Conservation (phyloP, 768 basidiomycete species). For the Boletellus ananiceps region DNA sequence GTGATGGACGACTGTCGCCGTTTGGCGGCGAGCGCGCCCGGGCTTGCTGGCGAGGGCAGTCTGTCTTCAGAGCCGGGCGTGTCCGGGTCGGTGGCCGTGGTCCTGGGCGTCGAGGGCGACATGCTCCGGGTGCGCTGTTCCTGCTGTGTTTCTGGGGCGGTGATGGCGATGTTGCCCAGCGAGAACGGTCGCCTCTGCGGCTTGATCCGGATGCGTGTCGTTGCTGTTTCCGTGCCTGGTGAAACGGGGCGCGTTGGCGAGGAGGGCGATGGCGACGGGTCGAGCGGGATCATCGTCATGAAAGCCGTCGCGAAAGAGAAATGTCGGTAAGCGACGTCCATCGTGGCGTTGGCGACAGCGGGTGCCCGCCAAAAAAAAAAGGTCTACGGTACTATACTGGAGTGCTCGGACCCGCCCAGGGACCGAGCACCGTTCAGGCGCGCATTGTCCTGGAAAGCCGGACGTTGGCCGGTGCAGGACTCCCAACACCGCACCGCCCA, state of each 20-base stretch:
- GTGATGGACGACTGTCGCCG: conserved; percentile 28
- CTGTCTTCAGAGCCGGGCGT: not conserved
- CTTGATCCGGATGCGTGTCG: conserved; percentile 14
- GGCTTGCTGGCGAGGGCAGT: not conserved
- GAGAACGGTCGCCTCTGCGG: conserved; percentile 4
- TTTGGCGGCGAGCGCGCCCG: not conserved
- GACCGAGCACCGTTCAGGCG: no score
- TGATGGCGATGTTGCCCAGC: not conserved
- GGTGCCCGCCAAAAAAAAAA: no score
- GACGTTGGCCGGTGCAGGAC: no score
- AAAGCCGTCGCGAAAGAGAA: not conserved
- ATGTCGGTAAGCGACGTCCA: not conserved
- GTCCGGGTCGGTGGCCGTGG: not conserved
- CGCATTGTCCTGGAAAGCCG: no score
- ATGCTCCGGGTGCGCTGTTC: not conserved
- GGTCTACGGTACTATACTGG: no score
- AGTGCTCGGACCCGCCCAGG: no score
- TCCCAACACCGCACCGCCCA: no score
- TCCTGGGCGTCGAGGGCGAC: conserved; percentile 3
- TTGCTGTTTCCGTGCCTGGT: conserved; percentile 1
- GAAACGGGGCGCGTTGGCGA: conserved; percentile 11
- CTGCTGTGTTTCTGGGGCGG: no score
- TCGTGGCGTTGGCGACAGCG: not conserved
- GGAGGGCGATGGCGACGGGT: conserved; percentile 15
- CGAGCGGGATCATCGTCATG: not conserved